Evolutionary conservation across 2,329 filamentous ascomycete genomes (phyloP).

Genomic region (Exutisphaerella laricina): DNA sequence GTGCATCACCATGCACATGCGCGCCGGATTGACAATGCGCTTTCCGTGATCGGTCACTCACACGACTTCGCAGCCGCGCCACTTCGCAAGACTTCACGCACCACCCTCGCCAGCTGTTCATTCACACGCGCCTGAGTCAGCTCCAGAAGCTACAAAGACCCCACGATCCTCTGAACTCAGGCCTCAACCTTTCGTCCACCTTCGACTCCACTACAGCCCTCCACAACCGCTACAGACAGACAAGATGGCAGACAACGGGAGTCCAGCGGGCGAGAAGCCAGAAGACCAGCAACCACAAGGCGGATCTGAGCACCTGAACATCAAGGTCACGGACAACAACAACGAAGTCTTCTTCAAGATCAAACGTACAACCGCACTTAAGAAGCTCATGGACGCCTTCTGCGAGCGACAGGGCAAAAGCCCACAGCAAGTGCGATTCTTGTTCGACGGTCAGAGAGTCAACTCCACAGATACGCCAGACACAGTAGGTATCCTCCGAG

Average conservation of each 20-base stretch:
- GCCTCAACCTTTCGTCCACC: slow-evolving; percentile 10
- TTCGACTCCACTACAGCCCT: slow-evolving; percentile 3
- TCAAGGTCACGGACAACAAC: slow-evolving; percentile 99
- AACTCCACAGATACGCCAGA: slow-evolving; percentile 86
- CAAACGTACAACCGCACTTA: slow-evolving; percentile 90
- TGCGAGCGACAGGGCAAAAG: slow-evolving; percentile 94
- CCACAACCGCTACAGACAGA: slow-evolving; percentile 42
- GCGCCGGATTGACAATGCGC: too few relatives aligned
- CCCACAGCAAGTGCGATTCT: slow-evolving; percentile 75
- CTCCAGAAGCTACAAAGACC: slow-evolving; percentile 15
- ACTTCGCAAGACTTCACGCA: slow-evolving; percentile 2
- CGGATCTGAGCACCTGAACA: slow-evolving; percentile 80
- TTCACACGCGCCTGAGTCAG: slow-evolving; percentile 16
- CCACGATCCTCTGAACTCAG: slow-evolving; percentile 8
- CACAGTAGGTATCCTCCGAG: slow-evolving; percentile 58
- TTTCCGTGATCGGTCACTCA: background rate
- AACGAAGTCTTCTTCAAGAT: slow-evolving; percentile 99
- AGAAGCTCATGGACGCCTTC: slow-evolving; percentile 98
- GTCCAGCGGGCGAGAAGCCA: slow-evolving; percentile 33
- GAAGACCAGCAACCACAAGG: slow-evolving; percentile 35
- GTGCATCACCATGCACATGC: too few relatives aligned
- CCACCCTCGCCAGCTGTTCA: too few relatives aligned
- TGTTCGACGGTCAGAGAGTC: slow-evolving; percentile 94
- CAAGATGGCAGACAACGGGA: slow-evolving; percentile 46
- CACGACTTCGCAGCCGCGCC: background rate